A percentile compares a stretch with the other conserved stretches of the same genome.
phyloP scores from a whole-genome alignment of 1,284 basidiomycete species.

The Neotropicomus parvogracilis region DNA sequence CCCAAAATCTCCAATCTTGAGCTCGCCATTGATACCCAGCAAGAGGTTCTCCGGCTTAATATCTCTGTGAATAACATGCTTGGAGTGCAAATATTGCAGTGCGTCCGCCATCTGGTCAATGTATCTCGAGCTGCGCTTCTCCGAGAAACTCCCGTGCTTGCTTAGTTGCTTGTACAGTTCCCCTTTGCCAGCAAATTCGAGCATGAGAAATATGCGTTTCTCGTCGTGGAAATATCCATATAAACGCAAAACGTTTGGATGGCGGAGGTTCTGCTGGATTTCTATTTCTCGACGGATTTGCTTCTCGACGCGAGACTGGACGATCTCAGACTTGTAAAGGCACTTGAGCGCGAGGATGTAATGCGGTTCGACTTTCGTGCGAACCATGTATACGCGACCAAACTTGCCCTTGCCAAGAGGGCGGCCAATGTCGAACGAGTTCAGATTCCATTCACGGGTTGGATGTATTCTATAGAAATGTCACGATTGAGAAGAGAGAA shows the following conservation, averaged over 20 bases:
- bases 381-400: conserved; percentile 97
- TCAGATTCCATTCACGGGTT: conserved; percentile 81
- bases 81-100: conserved; percentile 86
- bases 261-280: conserved; percentile 96
- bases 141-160: conserved; percentile 83
- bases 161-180: conserved; percentile 95
- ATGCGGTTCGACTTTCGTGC: conserved; percentile 81
- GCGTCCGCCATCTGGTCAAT: conserved; percentile 99
- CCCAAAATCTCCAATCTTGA: conserved; percentile 99
- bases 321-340: conserved; percentile 94
- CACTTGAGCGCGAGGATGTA: conserved; percentile 98
- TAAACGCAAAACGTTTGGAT: conserved; percentile 91
- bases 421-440: conserved; percentile 90
- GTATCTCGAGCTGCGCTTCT: conserved; percentile 84
- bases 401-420: conserved; percentile 99
- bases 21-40: conserved; percentile 91
- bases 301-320: conserved; percentile 84
- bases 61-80: conserved; percentile 98
- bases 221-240: conserved; percentile 98
- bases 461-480: conserved; percentile 49
- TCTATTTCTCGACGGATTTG: conserved; percentile 97
- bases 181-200: conserved; percentile 94
- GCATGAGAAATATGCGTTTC: conserved; percentile 96
- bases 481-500: conserved; percentile 7
- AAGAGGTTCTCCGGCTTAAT: conserved; percentile 99